A percentile compares a stretch with the other conserved stretches of the same genome.
These are phyloP conservation scores for Talaromyces sp. DNA, from an alignment of 2,329 filamentous ascomycete species.

Conservation along the genomic window DNA sequence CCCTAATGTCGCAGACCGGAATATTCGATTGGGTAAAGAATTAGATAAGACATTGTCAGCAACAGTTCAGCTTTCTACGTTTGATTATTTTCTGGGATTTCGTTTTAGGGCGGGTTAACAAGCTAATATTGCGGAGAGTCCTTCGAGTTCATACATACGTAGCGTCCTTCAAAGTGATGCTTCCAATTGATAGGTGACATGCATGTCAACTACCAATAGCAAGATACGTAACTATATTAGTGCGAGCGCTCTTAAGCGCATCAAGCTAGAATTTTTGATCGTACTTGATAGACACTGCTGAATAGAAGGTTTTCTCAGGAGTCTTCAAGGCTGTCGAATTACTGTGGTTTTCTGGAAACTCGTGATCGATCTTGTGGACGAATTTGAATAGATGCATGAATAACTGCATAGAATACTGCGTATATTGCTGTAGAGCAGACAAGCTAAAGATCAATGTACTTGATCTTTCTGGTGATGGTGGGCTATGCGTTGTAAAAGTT, in stretches of 20 bases:
- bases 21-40: neutral
- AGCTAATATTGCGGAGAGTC: neutral
- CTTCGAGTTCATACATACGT: neutral
- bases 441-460: neutral
- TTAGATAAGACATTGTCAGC: neutral
- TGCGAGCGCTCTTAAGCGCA: neutral
- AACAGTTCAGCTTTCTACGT: neutral
- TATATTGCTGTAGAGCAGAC: neutral
- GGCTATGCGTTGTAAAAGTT: neutral
- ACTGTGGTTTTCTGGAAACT: neutral
- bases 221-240: neutral
- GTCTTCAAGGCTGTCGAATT: neutral
- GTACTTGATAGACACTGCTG: neutral
- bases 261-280: neutral
- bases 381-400: neutral
- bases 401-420: neutral
- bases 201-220: slow-evolving; percentile 15
- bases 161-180: slow-evolving; percentile 17
- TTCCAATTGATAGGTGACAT: slow-evolving; percentile 15
- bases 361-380: neutral
- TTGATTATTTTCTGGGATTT: neutral
- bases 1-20: neutral
- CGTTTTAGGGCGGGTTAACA: neutral
- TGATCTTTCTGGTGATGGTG: neutral
- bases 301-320: neutral